Evolutionary conservation across 345 rosid species (phyloP).

Genomic region (Durio zibethinus): DNA sequence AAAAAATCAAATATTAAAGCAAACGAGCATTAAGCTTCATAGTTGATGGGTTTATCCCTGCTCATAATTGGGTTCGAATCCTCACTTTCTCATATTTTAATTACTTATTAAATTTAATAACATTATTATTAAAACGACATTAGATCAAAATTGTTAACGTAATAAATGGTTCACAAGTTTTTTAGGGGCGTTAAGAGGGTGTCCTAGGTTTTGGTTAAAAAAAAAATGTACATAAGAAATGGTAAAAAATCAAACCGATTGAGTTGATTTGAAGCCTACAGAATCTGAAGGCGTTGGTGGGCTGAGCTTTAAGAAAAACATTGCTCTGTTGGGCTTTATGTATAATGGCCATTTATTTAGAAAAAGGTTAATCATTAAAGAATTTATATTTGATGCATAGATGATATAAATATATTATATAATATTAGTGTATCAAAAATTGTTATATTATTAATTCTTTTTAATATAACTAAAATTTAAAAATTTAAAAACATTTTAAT

Average conservation of each 20-base stretch:
- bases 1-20: too few relatives aligned
- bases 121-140: too few relatives aligned
- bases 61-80: background rate
- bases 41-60: too few relatives aligned
- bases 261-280: background rate
- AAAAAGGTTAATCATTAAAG: too few relatives aligned
- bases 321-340: slow-evolving; percentile 6
- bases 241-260: background rate
- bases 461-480: too few relatives aligned
- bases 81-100: too few relatives aligned
- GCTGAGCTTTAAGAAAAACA: background rate
- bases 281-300: slow-evolving; percentile 7
- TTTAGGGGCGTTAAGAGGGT: background rate
- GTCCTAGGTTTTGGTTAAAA: slow-evolving; percentile 23
- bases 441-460: too few relatives aligned
- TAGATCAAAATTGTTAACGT: background rate
- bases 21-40: background rate
- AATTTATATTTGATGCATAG: too few relatives aligned
- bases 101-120: too few relatives aligned
- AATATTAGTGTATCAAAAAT: too few relatives aligned
- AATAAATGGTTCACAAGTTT: background rate
- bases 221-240: background rate
- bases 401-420: too few relatives aligned
- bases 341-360: background rate
- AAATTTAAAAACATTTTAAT: too few relatives aligned